These are phyloP conservation scores for Trichoderma guizhouense DNA, from an alignment of 2,329 filamentous ascomycete genomes.

Conservation along the genomic window DNA sequence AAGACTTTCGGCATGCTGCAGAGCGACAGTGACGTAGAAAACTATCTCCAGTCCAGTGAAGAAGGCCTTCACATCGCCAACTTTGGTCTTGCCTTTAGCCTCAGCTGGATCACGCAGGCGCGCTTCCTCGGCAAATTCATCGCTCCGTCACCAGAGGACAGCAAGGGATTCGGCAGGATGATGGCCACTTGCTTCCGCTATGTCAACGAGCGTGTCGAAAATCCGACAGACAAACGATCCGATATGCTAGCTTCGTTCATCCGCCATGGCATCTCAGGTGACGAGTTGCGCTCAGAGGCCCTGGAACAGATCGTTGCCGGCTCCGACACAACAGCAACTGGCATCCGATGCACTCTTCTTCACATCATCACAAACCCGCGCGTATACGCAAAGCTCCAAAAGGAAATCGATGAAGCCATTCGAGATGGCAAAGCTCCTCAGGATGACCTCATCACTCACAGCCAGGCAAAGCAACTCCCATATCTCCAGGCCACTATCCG, in stretches of 20 bases:
- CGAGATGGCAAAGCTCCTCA: constrained; percentile 34
- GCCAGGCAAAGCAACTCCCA: constrained; percentile 38
- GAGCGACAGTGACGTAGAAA: constrained; percentile 43
- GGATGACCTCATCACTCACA: constrained; percentile 39
- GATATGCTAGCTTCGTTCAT: constrained; percentile 45
- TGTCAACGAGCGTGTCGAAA: constrained; percentile 22
- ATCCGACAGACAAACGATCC: constrained; percentile 27
- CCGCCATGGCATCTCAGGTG: constrained; percentile 34
- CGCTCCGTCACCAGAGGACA: constrained; percentile 28
- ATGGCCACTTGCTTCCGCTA: constrained; percentile 29
- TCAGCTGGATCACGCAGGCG: constrained; percentile 30
- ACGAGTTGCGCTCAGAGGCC: constrained; percentile 33
- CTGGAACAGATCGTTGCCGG: constrained; percentile 43
- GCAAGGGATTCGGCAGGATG: constrained; percentile 35
- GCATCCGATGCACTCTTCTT: constrained; percentile 46
- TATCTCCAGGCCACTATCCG: constrained; percentile 46
- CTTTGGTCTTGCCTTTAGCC: constrained; percentile 27
- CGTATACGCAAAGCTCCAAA: constrained; percentile 44
- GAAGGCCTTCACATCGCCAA: constrained; percentile 30
- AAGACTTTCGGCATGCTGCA: constrained; percentile 46
- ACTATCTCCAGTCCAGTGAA: constrained; percentile 36
- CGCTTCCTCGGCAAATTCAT: constrained; percentile 29
- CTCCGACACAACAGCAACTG: constrained; percentile 47
- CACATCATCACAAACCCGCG: constrained; percentile 49
- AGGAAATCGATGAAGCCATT: constrained; percentile 48